Percentiles rank a stretch among this genome's conserved stretches.
Conservation (phyloP, 352 stramenopile genomes). For the Phytophthora europaea region DNA sequence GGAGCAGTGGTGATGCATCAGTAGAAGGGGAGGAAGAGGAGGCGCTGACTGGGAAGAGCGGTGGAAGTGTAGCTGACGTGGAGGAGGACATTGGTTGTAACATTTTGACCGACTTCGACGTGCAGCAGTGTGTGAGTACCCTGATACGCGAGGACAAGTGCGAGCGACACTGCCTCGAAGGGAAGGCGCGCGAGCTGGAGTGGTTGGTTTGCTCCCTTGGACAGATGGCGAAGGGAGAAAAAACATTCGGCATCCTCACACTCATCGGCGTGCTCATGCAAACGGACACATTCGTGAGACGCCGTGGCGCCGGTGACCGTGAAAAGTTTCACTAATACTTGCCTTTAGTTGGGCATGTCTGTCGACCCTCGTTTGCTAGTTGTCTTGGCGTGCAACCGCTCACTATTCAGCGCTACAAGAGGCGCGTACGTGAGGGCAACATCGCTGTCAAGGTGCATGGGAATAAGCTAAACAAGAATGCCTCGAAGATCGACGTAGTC, state of each 20-base stretch:
- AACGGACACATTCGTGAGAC: background rate
- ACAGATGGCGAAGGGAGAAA: background rate
- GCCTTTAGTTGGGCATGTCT: background rate
- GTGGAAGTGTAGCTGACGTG: background rate
- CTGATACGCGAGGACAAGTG: background rate
- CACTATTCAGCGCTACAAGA: constrained; percentile 10
- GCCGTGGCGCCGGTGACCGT: background rate
- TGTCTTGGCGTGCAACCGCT: background rate
- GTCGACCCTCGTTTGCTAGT: background rate
- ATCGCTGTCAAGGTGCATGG: background rate
- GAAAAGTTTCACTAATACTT: background rate
- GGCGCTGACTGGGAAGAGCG: background rate
- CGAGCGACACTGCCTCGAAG: background rate
- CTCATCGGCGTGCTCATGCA: background rate
- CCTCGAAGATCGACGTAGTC: background rate
- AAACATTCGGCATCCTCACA: background rate
- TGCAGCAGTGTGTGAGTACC: background rate
- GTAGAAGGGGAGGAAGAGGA: background rate
- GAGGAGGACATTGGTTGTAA: constrained; percentile 13
- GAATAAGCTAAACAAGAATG: constrained; percentile 20
- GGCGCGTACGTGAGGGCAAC: background rate
- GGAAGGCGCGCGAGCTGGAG: constrained; percentile 6
- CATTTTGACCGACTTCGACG: background rate
- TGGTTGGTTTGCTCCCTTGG: background rate
- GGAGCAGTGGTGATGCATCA: too few relatives aligned